Percentiles rank a stretch among this genome's conserved stretches.
Evolutionary conservation across 2,329 filamentous ascomycete species (phyloP).

Genomic region (Arthrobotrys entomopaga): DNA sequence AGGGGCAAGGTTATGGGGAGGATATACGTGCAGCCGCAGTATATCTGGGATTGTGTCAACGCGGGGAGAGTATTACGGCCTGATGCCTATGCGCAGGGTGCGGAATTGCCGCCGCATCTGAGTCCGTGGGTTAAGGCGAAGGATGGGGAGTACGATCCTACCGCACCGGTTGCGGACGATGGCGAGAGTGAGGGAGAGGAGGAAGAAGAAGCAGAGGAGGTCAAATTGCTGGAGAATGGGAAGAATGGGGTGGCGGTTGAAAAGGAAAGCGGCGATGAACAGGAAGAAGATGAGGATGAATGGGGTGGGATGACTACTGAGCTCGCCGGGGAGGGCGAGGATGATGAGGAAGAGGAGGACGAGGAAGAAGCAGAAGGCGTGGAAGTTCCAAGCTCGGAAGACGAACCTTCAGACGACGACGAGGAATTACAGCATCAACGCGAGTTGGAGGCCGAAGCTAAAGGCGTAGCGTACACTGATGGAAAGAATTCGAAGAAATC

Average conservation of each 20-base stretch:
- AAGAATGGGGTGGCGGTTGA: constrained; percentile 62
- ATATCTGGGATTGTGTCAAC: constrained; percentile 98
- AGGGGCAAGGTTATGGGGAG: constrained; percentile 85
- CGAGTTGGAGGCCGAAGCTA: constrained; percentile 91
- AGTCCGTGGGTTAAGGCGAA: constrained; percentile 93
- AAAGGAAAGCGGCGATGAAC: constrained; percentile 58
- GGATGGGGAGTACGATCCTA: constrained; percentile 91
- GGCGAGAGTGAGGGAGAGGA: constrained; percentile 83
- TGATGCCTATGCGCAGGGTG: constrained; percentile 88
- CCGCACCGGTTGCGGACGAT: constrained; percentile 83
- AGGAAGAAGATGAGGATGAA: constrained; percentile 66
- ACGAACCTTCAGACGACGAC: constrained; percentile 62
- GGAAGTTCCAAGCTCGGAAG: background rate
- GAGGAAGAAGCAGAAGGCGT: constrained; percentile 59
- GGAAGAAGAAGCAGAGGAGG: constrained; percentile 67
- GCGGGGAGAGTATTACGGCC: constrained; percentile 86
- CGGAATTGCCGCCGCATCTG: constrained; percentile 88
- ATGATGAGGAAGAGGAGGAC: constrained; percentile 64
- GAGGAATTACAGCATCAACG: constrained; percentile 77
- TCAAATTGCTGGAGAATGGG: constrained; percentile 59
- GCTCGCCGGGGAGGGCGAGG: constrained; percentile 66
- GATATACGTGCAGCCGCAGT: constrained; percentile 94
- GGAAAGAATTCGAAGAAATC: constrained; percentile 68
- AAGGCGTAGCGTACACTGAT: constrained; percentile 71
- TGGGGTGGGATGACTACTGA: constrained; percentile 63